Percentiles rank a stretch among this genome's conserved stretches.
Evolutionary conservation across 2,329 filamentous ascomycete species (phyloP).

Genomic region (Nothophaeocryptopus gaeumannii): DNA sequence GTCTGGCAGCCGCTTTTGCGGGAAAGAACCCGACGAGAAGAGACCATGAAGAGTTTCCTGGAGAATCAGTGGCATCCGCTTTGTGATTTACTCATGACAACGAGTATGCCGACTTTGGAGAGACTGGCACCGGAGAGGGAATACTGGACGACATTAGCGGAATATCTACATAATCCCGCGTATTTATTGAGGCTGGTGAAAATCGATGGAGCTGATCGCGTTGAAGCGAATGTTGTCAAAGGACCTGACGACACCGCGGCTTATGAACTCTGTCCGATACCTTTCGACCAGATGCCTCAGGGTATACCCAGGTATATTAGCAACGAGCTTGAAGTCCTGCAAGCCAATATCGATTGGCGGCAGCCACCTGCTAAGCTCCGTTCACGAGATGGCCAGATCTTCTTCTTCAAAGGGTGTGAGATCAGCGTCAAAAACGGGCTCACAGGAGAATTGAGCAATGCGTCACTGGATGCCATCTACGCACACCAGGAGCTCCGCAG

Average conservation of each 20-base stretch:
- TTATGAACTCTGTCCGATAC: neutral
- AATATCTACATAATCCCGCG: constrained; percentile 12
- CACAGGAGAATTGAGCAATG: neutral
- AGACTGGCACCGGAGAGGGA: neutral
- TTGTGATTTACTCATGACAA: neutral
- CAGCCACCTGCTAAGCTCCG: neutral
- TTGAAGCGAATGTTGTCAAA: neutral
- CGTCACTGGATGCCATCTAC: constrained; percentile 1
- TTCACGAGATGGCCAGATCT: neutral
- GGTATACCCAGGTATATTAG: neutral
- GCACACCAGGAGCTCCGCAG: neutral
- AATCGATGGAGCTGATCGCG: neutral
- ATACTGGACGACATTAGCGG: constrained; percentile 4
- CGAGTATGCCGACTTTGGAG: neutral
- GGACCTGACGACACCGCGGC: constrained; percentile 1
- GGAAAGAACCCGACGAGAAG: neutral
- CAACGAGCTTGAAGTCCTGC: neutral
- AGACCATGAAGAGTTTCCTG: neutral
- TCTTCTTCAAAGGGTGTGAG: constrained; percentile 2
- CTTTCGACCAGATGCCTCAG: neutral
- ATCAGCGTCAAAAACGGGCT: neutral
- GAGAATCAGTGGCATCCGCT: constrained; percentile 1
- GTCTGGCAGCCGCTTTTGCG: constrained; percentile 9
- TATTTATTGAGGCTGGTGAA: constrained; percentile 5
- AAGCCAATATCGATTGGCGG: constrained; percentile 1